phyloP scores from a whole-genome alignment of 495 filamentous ascomycete species.

The Massariosphaeria phaeospora region DNA sequence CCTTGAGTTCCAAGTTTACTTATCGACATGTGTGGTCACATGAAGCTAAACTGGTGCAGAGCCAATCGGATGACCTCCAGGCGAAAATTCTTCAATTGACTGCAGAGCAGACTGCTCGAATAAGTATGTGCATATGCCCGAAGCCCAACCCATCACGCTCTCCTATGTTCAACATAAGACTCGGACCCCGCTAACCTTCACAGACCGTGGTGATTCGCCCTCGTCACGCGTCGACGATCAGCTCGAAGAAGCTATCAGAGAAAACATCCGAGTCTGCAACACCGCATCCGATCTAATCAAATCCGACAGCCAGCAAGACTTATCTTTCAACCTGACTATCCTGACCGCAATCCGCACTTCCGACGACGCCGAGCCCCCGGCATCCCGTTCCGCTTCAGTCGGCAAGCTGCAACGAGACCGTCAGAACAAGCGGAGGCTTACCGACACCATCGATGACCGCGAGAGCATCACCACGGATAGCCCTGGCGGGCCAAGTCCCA shows the following conservation, averaged over 20 bases:
- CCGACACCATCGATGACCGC: conserved; percentile 29
- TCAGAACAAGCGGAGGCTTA: conserved; percentile 55
- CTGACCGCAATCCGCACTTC: conserved; percentile 56
- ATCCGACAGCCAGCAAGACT: conserved; percentile 45
- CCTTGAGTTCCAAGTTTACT: too few species aligned
- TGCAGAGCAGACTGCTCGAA: conserved; percentile 40
- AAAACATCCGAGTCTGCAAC: conserved; percentile 59
- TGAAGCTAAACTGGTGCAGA: too few species aligned
- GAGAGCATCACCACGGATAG: conserved; percentile 30
- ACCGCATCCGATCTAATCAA: conserved; percentile 57
- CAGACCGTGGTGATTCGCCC: conserved; percentile 22
- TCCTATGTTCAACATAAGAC: too few species aligned
- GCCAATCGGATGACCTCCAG: conserved; percentile 42
- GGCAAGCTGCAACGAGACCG: conserved; percentile 51
- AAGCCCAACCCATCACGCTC: too few species aligned
- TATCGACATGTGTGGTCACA: too few species aligned
- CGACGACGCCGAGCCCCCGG: conserved; percentile 51
- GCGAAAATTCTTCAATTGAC: conserved; percentile 54
- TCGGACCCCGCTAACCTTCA: background rate
- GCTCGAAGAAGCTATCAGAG: conserved; percentile 56
- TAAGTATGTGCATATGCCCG: too few species aligned
- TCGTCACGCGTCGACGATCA: conserved; percentile 40
- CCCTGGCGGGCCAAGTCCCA: conserved; percentile 29
- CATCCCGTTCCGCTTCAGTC: conserved; percentile 38
- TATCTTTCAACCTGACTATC: conserved; percentile 57